A percentile compares a stretch with the other conserved stretches of the same genome.
Evolutionary conservation across 495 filamentous ascomycete species (phyloP).

Genomic region (Xylaria bambusicola): DNA sequence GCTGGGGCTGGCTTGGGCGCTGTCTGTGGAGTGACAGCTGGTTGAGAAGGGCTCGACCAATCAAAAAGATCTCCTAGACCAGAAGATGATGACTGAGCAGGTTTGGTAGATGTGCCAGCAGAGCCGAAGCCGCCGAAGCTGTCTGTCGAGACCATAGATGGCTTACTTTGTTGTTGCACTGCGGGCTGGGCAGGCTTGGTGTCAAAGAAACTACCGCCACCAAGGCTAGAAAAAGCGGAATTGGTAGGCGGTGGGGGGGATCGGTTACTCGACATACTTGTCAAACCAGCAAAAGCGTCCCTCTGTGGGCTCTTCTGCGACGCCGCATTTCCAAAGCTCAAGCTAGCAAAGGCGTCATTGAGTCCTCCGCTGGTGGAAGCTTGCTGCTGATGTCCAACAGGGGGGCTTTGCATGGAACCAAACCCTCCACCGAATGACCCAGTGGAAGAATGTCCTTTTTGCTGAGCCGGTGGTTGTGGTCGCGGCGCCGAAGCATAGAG

Average conservation of each 20-base stretch:
- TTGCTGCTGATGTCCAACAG: conserved; percentile 45
- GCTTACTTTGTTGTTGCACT: conserved; percentile 51
- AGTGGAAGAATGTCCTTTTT: conserved; percentile 45
- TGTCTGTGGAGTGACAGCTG: conserved; percentile 47
- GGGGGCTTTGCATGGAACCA: conserved; percentile 64
- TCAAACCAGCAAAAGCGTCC: conserved; percentile 71
- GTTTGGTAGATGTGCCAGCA: conserved; percentile 49
- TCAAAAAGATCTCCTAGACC: conserved; percentile 78
- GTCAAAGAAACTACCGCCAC: conserved; percentile 81
- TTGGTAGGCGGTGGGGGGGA: conserved; percentile 55
- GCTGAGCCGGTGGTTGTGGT: conserved; percentile 62
- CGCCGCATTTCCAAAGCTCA: conserved; percentile 67
- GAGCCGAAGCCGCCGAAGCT: conserved; percentile 58
- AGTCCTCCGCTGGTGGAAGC: conserved; percentile 66
- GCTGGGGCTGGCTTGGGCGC: conserved; percentile 42
- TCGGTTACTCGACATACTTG: conserved; percentile 57
- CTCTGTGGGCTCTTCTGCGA: conserved; percentile 58
- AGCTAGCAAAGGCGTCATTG: conserved; percentile 82
- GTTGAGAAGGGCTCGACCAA: conserved; percentile 61
- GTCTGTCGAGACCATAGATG: conserved; percentile 45
- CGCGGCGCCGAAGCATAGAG: conserved; percentile 85
- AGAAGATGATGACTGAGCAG: conserved; percentile 49
- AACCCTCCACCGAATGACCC: conserved; percentile 59
- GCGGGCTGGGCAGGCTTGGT: conserved; percentile 60
- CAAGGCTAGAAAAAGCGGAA: conserved; percentile 57